Evolutionary conservation across 2,329 filamentous ascomycete species (phyloP).

Genomic region (Monilinia laxa): DNA sequence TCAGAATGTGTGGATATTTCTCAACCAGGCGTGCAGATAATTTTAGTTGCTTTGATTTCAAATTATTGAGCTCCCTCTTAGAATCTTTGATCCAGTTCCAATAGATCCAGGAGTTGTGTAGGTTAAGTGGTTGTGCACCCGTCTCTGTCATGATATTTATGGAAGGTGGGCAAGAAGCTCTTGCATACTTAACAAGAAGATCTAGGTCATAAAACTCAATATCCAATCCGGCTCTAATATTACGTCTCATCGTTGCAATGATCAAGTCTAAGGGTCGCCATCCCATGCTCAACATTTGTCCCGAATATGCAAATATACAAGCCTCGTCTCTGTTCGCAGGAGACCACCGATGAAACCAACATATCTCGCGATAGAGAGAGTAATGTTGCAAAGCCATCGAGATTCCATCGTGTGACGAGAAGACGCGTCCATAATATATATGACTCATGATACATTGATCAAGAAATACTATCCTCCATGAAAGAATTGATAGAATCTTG

Average conservation of each 20-base stretch:
- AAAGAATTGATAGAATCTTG: slow-evolving; percentile 25
- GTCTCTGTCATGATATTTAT: neutral
- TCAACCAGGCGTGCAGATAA: slow-evolving; percentile 3
- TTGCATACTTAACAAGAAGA: slow-evolving; percentile 1
- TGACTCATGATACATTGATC: slow-evolving; percentile 14
- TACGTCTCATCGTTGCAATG: neutral
- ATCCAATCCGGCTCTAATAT: neutral
- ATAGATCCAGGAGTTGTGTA: neutral
- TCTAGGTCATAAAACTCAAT: slow-evolving; percentile 3
- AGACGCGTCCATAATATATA: neutral
- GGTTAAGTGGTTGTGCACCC: neutral
- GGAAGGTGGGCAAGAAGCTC: neutral
- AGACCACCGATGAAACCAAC: slow-evolving; percentile 1
- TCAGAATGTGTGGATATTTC: slow-evolving; percentile 10
- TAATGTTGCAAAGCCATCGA: neutral
- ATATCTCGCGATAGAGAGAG: slow-evolving; percentile 10
- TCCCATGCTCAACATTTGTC: neutral
- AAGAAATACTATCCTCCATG: slow-evolving; percentile 2
- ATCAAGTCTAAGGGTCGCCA: neutral
- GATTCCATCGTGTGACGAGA: neutral
- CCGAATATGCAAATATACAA: neutral
- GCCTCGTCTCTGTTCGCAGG: neutral
- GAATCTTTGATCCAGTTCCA: slow-evolving; percentile 17
- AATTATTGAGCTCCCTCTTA: neutral
- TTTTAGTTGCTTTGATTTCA: neutral